Evolutionary conservation across 2,329 filamentous ascomycete genomes (phyloP).

Genomic region (Colletotrichum ledebouriae): DNA sequence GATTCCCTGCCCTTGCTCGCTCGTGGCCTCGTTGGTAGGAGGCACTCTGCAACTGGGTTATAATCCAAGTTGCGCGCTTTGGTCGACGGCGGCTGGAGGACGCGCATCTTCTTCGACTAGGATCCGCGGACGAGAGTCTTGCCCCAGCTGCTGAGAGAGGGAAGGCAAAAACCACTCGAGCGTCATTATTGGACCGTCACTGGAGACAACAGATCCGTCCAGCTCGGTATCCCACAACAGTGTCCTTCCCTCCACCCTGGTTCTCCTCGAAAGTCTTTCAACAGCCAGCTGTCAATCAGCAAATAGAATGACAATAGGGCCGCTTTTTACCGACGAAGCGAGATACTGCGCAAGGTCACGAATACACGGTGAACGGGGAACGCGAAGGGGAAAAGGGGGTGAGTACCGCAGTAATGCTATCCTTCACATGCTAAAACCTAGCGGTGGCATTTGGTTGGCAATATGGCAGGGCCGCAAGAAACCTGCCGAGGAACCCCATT

Average conservation of each 20-base stretch:
- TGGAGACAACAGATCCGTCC: conserved; percentile 7
- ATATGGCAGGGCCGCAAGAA: conserved; percentile 26
- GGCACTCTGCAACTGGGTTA: no score
- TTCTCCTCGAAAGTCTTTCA: conserved; percentile 17
- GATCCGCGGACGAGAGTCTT: neutral
- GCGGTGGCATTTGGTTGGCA: conserved; percentile 26
- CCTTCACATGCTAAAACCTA: conserved; percentile 41
- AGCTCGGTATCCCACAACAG: conserved; percentile 20
- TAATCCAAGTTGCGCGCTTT: no score
- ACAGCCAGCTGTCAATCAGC: conserved; percentile 8
- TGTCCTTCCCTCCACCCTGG: neutral
- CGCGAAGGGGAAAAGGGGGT: conserved; percentile 8
- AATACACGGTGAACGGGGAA: conserved; percentile 23
- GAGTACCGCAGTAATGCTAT: conserved; percentile 24
- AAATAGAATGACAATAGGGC: conserved; percentile 21
- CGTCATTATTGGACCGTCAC: neutral
- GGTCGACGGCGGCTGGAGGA: conserved; percentile 2
- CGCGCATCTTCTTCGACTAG: conserved; percentile 9
- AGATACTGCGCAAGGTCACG: conserved; percentile 30
- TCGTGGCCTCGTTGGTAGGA: no score
- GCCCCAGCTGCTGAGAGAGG: no score
- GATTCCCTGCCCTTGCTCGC: neutral
- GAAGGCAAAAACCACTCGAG: no score
- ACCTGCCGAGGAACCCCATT: conserved; percentile 36
- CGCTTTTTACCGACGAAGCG: conserved; percentile 35